Conservation (phyloP, 352 stramenopile species). For the Paralagenidium karlingii region DNA sequence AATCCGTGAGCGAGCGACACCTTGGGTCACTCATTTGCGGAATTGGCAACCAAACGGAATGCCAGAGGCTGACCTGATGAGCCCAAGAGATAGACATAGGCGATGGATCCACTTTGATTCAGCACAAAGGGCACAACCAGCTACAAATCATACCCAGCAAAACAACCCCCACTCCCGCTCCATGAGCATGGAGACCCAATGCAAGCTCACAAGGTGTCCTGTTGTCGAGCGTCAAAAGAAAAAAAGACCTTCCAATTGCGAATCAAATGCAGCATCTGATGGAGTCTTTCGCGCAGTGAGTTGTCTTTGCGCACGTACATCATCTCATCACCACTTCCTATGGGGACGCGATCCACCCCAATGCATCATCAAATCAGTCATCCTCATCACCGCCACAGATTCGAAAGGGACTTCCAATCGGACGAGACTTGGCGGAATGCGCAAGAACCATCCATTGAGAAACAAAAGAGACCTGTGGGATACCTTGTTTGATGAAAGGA, state of each 20-base stretch:
- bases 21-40: too few relatives aligned
- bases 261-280: slow-evolving; percentile 25
- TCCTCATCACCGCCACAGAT: not conserved
- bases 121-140: slow-evolving; percentile 71
- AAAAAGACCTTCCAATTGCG: slow-evolving; percentile 63
- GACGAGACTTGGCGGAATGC: too few relatives aligned
- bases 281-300: slow-evolving; percentile 26
- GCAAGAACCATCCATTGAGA: too few relatives aligned
- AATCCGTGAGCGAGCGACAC: too few relatives aligned
- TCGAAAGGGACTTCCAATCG: too few relatives aligned
- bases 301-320: slow-evolving; percentile 57
- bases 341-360: too few relatives aligned
- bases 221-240: not conserved
- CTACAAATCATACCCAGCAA: slow-evolving; percentile 11
- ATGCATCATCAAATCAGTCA: too few relatives aligned
- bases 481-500: slow-evolving; percentile 71
- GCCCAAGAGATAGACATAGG: slow-evolving; percentile 67
- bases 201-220: too few relatives aligned
- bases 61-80: slow-evolving; percentile 25
- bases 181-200: too few relatives aligned
- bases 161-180: too few relatives aligned
- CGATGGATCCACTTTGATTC: slow-evolving; percentile 75
- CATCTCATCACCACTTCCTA: slow-evolving; percentile 32
- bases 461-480: not conserved
- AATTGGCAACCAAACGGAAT: too few relatives aligned